These are phyloP conservation scores for Neonectria sp. DNA, from an alignment of 2,329 filamentous ascomycete genomes.

Conservation along the genomic window DNA sequence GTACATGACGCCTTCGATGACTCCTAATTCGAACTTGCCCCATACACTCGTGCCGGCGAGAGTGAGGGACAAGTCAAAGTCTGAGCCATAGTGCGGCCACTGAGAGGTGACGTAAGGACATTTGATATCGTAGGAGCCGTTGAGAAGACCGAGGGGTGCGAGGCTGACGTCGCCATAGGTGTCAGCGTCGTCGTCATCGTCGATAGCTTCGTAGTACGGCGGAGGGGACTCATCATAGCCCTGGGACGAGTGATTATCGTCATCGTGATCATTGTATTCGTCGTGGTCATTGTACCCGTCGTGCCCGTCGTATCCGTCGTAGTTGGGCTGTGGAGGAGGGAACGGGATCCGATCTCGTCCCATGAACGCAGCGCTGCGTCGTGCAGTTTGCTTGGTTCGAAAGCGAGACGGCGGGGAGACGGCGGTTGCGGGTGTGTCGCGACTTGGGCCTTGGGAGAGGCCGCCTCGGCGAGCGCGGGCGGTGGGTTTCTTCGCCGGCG, in stretches of 20 bases:
- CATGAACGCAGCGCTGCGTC: constrained; percentile 44
- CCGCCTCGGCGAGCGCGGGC: constrained; percentile 32
- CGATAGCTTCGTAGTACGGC: constrained; percentile 32
- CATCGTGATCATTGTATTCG: neutral
- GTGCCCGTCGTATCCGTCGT: neutral
- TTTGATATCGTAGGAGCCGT: constrained; percentile 60
- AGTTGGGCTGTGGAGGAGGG: neutral
- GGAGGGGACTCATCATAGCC: constrained; percentile 33
- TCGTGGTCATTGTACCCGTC: neutral
- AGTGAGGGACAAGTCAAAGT: constrained; percentile 56
- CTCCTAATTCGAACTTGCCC: constrained; percentile 61
- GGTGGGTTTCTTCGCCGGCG: constrained; percentile 9
- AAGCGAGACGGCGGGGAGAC: constrained; percentile 11
- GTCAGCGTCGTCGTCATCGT: neutral
- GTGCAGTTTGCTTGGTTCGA: constrained; percentile 43
- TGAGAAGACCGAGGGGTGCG: constrained; percentile 55
- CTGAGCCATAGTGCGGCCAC: constrained; percentile 44
- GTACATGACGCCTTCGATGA: constrained; percentile 59
- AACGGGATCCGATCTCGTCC: constrained; percentile 43
- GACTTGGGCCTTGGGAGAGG: constrained; percentile 25
- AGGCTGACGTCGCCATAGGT: constrained; percentile 31
- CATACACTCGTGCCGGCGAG: constrained; percentile 59
- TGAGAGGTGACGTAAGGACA: constrained; percentile 45
- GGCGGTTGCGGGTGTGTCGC: neutral
- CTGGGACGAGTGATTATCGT: neutral